Evolutionary conservation across 1,139 yeast species (phyloP), one percentile per base, ranked within the genome.

Genomic region (Hemisphaericaspora xylofermentans): DNA sequence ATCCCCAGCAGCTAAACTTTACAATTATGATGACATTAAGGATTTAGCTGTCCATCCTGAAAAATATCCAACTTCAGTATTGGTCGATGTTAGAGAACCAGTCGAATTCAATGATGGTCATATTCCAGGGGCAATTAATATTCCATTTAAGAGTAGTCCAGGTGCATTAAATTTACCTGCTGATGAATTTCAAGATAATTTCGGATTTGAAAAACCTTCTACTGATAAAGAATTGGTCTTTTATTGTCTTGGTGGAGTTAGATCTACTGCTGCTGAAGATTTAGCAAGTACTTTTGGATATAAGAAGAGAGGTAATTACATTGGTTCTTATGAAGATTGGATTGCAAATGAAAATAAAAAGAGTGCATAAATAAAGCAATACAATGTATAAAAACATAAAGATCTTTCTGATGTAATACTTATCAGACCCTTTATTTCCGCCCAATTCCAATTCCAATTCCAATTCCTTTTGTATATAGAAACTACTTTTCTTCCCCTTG

Each of bases 21-120:
- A 82, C 60, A 66, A 69, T 24, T 86, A 82, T 57, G 66, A 74
- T n/a, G 76, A 74, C 15, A 68, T 85, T 51, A 79, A 80, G 57
- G 60, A 67, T 26, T 54, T 83, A 24, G 71, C 72, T 29, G 49
- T 63, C 3, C 50, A 67, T 38, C 76, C 76, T 6, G 57, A 57
- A 21, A 51, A 63, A 50, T 52, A 51, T 44, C 68, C 74, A 9
- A 63, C 73, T 28, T 63, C 75, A 19, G 73, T 86, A 34, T 64
- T 91, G 35, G 80, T 91, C 17, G 98, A 93, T 58, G 97, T 88
- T 25, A 81, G 98, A 58, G 98, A 93, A 65, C 96, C 97, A 3
- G 73, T 72, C 39, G 98, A 93, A 65, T 87, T 61, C 58, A 66
- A 68, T 36, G 80, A 71, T 45, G 89, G 88, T 28, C 77, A 74